Percentiles rank a stretch among this genome's conserved stretches.
Evolutionary conservation across 305 asterid genomes (phyloP).

Genomic region (Fraxinus floribunda): DNA sequence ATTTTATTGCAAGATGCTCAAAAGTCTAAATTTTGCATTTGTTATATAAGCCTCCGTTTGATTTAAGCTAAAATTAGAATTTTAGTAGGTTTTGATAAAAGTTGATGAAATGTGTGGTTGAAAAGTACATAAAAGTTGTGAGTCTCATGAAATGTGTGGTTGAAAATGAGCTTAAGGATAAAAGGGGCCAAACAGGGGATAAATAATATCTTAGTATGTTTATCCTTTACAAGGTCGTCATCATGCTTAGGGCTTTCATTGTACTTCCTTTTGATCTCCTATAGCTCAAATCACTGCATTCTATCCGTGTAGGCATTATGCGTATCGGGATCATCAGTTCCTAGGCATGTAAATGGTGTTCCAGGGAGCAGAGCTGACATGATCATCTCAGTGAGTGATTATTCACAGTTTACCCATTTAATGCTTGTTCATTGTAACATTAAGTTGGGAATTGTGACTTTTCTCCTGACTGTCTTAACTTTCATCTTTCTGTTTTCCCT

Average conservation of each 20-base stretch:
- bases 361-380: constrained; percentile 80
- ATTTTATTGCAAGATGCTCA: neutral
- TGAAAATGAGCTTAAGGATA: neutral
- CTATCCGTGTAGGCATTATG: constrained; percentile 71
- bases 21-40: neutral
- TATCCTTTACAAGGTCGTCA: neutral
- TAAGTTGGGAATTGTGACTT: constrained; percentile 2
- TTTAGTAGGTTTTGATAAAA: no score
- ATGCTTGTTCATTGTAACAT: constrained; percentile 18
- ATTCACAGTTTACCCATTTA: constrained; percentile 19
- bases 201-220: neutral
- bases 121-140: no score
- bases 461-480: neutral
- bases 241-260: neutral
- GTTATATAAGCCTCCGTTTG: neutral
- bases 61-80: neutral
- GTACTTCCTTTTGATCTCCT: neutral
- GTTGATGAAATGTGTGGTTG: no score
- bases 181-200: neutral
- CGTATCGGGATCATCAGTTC: constrained; percentile 54
- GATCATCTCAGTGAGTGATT: constrained; percentile 80
- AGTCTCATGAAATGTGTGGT: neutral
- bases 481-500: constrained; percentile 1
- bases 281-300: neutral
- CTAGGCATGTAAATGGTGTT: constrained; percentile 80